phyloP scores from a whole-genome alignment of 495 filamentous ascomycete species.

The Hypoxylon rickii region DNA sequence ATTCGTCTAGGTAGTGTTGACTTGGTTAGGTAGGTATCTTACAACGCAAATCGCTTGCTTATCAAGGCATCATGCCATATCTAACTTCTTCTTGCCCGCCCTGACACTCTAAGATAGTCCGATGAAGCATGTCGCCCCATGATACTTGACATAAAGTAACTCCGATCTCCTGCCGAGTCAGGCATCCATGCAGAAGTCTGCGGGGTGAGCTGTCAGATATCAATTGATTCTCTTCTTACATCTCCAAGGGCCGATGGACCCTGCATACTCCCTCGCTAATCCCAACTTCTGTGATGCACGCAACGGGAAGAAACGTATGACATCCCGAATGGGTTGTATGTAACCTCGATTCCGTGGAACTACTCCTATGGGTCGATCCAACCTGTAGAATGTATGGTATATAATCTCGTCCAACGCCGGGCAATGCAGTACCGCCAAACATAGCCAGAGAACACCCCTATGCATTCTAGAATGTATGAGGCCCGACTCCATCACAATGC shows the following conservation, averaged over 20 bases:
- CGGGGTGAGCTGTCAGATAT: constrained; percentile 15
- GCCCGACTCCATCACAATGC: constrained; percentile 11
- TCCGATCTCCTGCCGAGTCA: constrained; percentile 13
- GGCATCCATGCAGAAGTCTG: constrained; percentile 26
- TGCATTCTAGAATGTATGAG: constrained; percentile 1
- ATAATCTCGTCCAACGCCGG: constrained; percentile 16
- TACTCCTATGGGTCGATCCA: neutral
- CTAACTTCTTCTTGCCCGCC: constrained; percentile 5
- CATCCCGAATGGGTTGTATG: neutral
- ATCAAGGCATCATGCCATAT: neutral
- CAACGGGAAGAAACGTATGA: too few relatives aligned
- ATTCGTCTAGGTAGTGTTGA: too few relatives aligned
- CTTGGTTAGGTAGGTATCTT: too few relatives aligned
- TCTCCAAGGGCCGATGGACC: constrained; percentile 13
- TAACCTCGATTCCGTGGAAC: constrained; percentile 1
- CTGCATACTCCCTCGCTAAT: constrained; percentile 8
- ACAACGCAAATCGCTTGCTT: constrained; percentile 20
- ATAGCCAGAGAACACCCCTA: constrained; percentile 16
- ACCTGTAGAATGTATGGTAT: constrained; percentile 10
- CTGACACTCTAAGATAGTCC: constrained; percentile 5
- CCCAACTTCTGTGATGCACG: constrained; percentile 9
- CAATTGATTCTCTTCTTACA: neutral
- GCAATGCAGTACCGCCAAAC: constrained; percentile 24
- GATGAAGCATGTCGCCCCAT: neutral
- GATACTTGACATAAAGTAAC: too few relatives aligned